phyloP scores from a whole-genome alignment of 2,329 filamentous ascomycete genomes.

The Lecanicillium sp. region DNA sequence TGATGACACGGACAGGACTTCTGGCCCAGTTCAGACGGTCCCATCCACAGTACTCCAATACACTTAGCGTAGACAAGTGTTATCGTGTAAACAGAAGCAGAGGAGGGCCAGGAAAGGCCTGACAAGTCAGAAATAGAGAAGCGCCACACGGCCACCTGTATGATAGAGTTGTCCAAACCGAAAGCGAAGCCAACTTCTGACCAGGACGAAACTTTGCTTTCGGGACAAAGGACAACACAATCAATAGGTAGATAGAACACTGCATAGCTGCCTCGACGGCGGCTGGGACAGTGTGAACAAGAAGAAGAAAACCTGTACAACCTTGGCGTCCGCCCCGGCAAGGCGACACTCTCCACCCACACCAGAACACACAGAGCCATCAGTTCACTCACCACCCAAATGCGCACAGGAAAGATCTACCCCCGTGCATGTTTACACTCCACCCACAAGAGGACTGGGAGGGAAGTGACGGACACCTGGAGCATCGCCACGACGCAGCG shows the following conservation, averaged over 20 bases:
- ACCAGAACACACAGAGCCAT: too few relatives aligned
- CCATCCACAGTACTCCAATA: conserved; percentile 21
- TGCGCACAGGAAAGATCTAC: too few relatives aligned
- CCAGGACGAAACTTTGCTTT: not conserved
- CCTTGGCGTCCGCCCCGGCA: too few relatives aligned
- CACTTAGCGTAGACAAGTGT: not conserved
- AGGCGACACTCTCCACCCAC: too few relatives aligned
- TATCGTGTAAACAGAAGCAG: not conserved
- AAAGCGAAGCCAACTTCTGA: not conserved
- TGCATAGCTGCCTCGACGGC: not conserved
- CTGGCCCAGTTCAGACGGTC: conserved; percentile 23
- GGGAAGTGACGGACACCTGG: too few relatives aligned
- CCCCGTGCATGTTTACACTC: too few relatives aligned
- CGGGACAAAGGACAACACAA: not conserved
- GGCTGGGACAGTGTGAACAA: not conserved
- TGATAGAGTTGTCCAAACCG: not conserved
- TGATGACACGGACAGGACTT: conserved; percentile 26
- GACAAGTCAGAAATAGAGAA: not conserved
- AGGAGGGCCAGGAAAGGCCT: not conserved
- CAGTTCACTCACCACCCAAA: too few relatives aligned
- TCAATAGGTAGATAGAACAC: not conserved
- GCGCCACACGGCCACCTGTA: not conserved
- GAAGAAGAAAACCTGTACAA: not conserved
- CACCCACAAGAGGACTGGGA: too few relatives aligned
- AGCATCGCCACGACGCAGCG: too few relatives aligned